Evolutionary conservation across 495 filamentous ascomycete genomes (phyloP).

Genomic region (Astrothelium subdiscretum): DNA sequence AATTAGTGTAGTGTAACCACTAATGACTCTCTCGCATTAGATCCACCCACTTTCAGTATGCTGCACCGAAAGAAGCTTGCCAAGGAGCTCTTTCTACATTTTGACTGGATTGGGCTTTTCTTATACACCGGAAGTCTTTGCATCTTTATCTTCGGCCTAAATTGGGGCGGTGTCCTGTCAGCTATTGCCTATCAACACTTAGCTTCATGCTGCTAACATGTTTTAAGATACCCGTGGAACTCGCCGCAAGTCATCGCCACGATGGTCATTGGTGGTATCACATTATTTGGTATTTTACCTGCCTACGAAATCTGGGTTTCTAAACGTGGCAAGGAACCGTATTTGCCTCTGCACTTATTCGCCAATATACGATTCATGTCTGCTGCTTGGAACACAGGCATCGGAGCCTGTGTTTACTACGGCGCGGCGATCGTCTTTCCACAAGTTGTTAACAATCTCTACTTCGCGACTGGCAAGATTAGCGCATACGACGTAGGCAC

Average conservation of each 20-base stretch:
- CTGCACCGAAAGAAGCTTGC: conserved; percentile 6
- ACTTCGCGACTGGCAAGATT: conserved; percentile 9
- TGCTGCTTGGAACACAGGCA: conserved; percentile 28
- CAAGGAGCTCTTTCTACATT: conserved; percentile 4
- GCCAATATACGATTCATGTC: conserved; percentile 33
- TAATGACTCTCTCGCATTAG: background rate
- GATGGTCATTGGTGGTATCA: conserved; percentile 6
- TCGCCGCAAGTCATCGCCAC: conserved; percentile 15
- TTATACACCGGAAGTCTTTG: conserved; percentile 34
- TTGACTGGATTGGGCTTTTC: conserved; percentile 36
- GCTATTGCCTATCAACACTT: background rate
- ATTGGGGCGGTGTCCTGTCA: conserved; percentile 17
- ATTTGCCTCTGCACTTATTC: conserved; percentile 38
- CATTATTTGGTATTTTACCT: conserved; percentile 6
- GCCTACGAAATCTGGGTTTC: conserved; percentile 8
- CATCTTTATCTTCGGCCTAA: conserved; percentile 37
- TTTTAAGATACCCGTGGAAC: conserved; percentile 19
- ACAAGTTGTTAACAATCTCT: conserved; percentile 19
- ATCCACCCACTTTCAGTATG: conserved; percentile 12
- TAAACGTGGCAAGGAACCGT: conserved; percentile 14
- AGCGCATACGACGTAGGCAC: conserved; percentile 10
- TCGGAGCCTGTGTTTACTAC: conserved; percentile 31
- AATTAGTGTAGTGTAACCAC: background rate
- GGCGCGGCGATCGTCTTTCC: conserved; percentile 32
- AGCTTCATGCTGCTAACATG: background rate